Base-by-base conservation (phyloP, 805 yeast species). In the Candida argentea region DNA sequence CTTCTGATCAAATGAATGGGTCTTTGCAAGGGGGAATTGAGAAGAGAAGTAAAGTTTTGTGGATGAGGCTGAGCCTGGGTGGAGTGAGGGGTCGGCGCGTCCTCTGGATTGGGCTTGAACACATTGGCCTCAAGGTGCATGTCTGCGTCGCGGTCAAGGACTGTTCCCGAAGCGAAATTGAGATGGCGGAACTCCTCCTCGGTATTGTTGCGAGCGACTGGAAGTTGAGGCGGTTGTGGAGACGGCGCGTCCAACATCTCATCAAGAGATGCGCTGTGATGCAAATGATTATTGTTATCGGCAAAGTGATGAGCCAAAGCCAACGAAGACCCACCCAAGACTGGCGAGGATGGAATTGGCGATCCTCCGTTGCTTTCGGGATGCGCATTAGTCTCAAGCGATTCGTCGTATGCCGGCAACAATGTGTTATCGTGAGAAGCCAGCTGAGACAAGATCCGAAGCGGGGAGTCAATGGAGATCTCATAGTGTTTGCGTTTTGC, bases 391-490 rank as follows among this genome's bases (percentile, higher is more conserved):
- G 14, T 17, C 28, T 14, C 9, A 18, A 18, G 20, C 7, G 7
- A 10, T 10, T 38, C 23, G 26, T 70, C 74, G 48, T 82, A 82
- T 5, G 84, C 77, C 4, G 94, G 94, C 24, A 82, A 54, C 21
- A 81, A 50, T 1, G 89, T 81, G 42, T 81, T 80, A 4, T 82
- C 82, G 53, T 80, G 94, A 1, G 84, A 80, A 36, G 95, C 84
- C 27, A 71, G 56, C 5, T 78, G 73, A 27, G 87, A 76, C 28
- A 87, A 57, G 4, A 91, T 64, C 44, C 82, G 93, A 34, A 91
- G 76, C 3, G 98, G 98, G 3, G 95, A 83, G 52, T 91, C 99
- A 32, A 91, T 89, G 33, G 85, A 76, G 25, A 91, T 82, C 57
- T 91, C 99, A 48, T 81, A 91, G 48, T 86, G 96, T 48, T 87